A percentile compares a stretch with the other conserved stretches of the same genome.
phyloP scores from a whole-genome alignment of 163 green algal genomes.

The Coccomyxa subellipsoidea region DNA sequence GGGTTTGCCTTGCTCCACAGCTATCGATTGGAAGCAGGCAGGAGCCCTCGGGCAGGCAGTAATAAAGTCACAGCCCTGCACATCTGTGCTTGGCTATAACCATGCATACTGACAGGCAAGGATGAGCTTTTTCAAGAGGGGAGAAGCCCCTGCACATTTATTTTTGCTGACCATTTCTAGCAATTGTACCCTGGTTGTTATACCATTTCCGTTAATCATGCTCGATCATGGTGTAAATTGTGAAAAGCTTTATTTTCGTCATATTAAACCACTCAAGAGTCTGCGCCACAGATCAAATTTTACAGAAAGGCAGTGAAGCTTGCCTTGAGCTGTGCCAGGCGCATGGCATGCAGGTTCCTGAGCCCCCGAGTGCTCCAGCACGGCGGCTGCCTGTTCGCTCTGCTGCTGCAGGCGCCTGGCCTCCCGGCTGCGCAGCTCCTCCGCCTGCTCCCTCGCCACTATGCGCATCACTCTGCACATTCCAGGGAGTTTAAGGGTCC shows the following conservation, averaged over 20 bases:
- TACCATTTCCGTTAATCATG: no score
- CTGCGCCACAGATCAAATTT: not conserved
- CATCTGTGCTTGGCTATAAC: no score
- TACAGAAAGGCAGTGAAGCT: not conserved
- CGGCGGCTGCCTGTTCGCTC: conserved; percentile 32
- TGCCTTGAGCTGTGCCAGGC: conserved; percentile 59
- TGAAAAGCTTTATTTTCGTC: not conserved
- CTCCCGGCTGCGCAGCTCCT: conserved; percentile 16
- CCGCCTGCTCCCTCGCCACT: conserved; percentile 36
- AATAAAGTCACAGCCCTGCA: no score
- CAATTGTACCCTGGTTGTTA: no score
- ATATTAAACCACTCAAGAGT: not conserved
- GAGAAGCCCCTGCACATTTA: no score
- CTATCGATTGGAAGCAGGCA: no score
- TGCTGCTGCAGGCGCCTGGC: conserved; percentile 15
- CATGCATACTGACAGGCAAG: no score
- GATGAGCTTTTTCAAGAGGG: no score
- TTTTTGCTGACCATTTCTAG: no score
- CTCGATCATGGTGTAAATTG: not conserved
- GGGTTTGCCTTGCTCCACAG: no score
- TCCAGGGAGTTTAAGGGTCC: not conserved
- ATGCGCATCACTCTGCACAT: conserved; percentile 5
- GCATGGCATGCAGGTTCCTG: conserved; percentile 34
- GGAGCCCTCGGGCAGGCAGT: no score
- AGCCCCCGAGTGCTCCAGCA: conserved; percentile 47